Evolutionary conservation across 371 early-diverging fungal genomes (phyloP), one percentile per base, ranked within the genome.

Genomic region (Apophysomyces trapeziformis): DNA sequence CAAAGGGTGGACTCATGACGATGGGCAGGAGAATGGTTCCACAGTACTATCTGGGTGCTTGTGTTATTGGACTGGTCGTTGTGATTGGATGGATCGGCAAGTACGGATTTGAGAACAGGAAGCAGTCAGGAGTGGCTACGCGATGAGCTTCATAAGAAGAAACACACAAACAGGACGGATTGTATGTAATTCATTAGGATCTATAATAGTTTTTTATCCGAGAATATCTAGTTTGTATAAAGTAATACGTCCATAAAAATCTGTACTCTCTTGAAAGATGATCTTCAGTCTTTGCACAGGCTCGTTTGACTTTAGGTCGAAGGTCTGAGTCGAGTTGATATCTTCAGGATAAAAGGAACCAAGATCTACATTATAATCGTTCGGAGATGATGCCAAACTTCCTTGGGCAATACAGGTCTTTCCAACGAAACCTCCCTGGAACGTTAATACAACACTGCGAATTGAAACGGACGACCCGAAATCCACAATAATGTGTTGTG

Each of bases 401-500:
- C 75, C 81, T 1, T 78, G 85, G 38, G 81, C 72, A n/a, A 75
- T 66, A 57, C 90, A 87, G 26, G 83, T 87, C 67, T 89, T 89
- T 38, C 95, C 95, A 0, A 89, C 94, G 70, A 97, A 97, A 0
- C 97, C 97, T 21, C 97, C 97, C 67, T 96, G 96, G 69, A 97
- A 97, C 81, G 89, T 93, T 57, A 95, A 66, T 7, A 65, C 63
- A 26, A 93, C 54, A 3, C 69, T 38, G 12, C 79, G 68, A 2
- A 89, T 64, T 2, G 68, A 61, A 1, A 84, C 90, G n/a, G 85
- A 67, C 7, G 68, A 64, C 13, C 80, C 78, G 68, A 94, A 93
- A 65, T 94, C 92, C 1, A 95, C 47, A 13, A 86, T 69, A 21
- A 97, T 90, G 66, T 86, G 86, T 82, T 97, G 97, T 8, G 95